Evolutionary conservation across 2,329 filamentous ascomycete species (phyloP).

Genomic region (Colletotrichum simmondsii): DNA sequence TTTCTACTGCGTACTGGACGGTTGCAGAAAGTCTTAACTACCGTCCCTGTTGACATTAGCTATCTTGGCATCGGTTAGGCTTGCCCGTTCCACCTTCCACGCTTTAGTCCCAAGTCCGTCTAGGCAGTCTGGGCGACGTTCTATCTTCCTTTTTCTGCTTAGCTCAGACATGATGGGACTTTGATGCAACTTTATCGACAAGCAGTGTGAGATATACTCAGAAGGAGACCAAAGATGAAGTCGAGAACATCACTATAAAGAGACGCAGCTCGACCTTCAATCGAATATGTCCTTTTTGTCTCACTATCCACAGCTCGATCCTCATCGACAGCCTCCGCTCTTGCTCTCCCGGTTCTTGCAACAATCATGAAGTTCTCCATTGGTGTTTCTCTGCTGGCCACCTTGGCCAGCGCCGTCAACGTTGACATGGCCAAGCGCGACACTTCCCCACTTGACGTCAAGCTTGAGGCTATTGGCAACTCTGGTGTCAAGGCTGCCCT

Average conservation of each 20-base stretch:
- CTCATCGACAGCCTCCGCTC: background rate
- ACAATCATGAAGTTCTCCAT: slow-evolving; percentile 27
- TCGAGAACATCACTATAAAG: slow-evolving; percentile 3
- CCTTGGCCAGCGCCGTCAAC: slow-evolving; percentile 28
- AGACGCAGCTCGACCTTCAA: background rate
- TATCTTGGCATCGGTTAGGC: slow-evolving; percentile 5
- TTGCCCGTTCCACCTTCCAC: background rate
- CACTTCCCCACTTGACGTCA: slow-evolving; percentile 47
- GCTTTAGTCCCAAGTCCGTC: background rate
- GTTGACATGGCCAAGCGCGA: slow-evolving; percentile 29
- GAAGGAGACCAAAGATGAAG: background rate
- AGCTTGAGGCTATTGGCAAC: slow-evolving; percentile 56
- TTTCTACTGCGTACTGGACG: background rate
- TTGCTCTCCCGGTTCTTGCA: background rate
- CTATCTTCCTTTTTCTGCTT: slow-evolving; percentile 22
- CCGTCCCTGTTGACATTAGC: slow-evolving; percentile 13
- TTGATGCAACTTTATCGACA: background rate
- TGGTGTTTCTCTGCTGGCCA: slow-evolving; percentile 22
- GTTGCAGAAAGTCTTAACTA: slow-evolving; percentile 2
- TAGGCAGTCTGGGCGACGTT: slow-evolving; percentile 5
- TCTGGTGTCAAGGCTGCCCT: slow-evolving; percentile 59
- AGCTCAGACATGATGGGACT: background rate
- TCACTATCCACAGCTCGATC: background rate
- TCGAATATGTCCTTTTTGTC: background rate
- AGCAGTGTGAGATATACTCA: background rate